A percentile compares a stretch with the other conserved stretches of the same genome.
phyloP scores from a whole-genome alignment of 257 asterid species.

The Solanum habrochaites region DNA sequence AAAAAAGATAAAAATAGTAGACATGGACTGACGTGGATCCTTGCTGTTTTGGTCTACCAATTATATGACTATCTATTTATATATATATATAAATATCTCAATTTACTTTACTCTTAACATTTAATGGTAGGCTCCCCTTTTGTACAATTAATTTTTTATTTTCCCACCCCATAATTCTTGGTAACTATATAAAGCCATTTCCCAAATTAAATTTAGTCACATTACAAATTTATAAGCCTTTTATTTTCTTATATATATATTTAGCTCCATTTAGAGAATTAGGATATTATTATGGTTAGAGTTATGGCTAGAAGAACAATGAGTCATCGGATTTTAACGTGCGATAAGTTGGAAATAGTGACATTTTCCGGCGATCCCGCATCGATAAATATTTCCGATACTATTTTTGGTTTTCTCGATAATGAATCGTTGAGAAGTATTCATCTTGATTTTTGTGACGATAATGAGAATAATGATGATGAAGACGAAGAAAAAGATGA shows the following conservation, averaged over 20 bases:
- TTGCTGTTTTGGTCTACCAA: constrained; percentile 23
- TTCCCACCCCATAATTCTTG: not conserved
- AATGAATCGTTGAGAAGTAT: constrained; percentile 35
- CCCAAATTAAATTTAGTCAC: not conserved
- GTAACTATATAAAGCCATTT: constrained; percentile 8
- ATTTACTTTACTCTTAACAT: not conserved
- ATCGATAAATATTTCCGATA: constrained; percentile 50
- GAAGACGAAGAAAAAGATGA: constrained; percentile 15
- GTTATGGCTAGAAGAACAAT: constrained; percentile 29
- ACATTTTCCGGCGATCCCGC: constrained; percentile 34
- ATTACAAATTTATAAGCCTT: not conserved
- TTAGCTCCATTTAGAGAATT: not conserved
- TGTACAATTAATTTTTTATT: constrained; percentile 13
- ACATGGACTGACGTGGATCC: constrained; percentile 74
- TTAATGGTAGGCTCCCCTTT: not conserved
- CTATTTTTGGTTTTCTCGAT: constrained; percentile 63
- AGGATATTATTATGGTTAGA: not conserved
- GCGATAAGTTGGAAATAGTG: constrained; percentile 26
- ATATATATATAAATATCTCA: not conserved
- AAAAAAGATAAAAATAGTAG: constrained; percentile 13
- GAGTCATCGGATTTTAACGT: constrained; percentile 54
- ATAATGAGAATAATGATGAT: constrained; percentile 7
- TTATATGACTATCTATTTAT: not conserved
- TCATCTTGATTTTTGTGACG: not conserved
- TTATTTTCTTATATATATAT: too few species aligned